Percentiles rank a stretch among this genome's conserved stretches.
phyloP scores from a whole-genome alignment of 768 basidiomycete species.

The Calocybe cyanea region DNA sequence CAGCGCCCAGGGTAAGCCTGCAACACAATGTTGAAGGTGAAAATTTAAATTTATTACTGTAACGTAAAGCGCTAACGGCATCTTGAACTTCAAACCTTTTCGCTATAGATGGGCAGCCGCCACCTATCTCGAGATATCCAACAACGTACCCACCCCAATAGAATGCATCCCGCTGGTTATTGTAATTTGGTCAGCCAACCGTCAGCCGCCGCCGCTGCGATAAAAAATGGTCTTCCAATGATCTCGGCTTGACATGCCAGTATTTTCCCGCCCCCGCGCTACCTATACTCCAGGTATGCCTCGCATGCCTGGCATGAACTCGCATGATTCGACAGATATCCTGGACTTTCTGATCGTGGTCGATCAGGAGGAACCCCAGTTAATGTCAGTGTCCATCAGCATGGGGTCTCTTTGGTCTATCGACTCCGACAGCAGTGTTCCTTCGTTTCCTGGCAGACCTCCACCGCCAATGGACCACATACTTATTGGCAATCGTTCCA shows the following conservation, averaged over 20 bases:
- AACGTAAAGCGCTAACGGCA: no score
- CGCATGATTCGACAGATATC: slow-evolving; percentile 10
- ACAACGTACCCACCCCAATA: no score
- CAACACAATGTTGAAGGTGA: no score
- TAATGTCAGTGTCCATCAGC: slow-evolving; percentile 14
- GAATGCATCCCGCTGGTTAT: no score
- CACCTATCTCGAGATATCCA: no score
- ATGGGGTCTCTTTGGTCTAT: slow-evolving; percentile 14
- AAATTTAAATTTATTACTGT: no score
- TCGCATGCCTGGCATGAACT: slow-evolving; percentile 6
- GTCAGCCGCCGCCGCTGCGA: slow-evolving; percentile 3
- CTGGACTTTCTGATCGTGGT: slow-evolving; percentile 9
- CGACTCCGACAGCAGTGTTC: slow-evolving; percentile 14
- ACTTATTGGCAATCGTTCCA: slow-evolving; percentile 11
- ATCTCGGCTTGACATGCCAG: slow-evolving; percentile 1
- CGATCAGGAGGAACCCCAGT: slow-evolving; percentile 10
- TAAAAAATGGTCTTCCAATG: background rate
- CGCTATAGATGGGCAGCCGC: no score
- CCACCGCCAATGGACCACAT: slow-evolving; percentile 5
- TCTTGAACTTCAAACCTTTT: no score
- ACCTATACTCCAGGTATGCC: background rate
- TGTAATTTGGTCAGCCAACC: background rate
- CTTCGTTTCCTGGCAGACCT: slow-evolving; percentile 15
- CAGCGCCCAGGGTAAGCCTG: no score
- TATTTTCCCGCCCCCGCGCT: background rate